Percentiles rank a stretch among this genome's conserved stretches.
Conservation (phyloP, 352 stramenopile species). For the Thalassiosira sp. region DNA sequence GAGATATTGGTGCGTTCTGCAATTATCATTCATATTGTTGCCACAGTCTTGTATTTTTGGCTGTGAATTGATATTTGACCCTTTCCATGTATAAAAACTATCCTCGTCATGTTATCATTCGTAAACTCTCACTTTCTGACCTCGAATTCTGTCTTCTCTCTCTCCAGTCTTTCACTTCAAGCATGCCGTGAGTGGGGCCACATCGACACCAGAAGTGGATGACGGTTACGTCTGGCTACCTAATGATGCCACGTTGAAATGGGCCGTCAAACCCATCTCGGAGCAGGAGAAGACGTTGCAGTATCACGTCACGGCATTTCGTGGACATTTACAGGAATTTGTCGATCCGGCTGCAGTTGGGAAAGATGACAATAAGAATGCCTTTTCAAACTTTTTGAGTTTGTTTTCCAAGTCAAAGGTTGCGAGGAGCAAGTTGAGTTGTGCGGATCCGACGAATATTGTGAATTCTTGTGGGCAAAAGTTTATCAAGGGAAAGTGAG, state of each 20-base stretch:
- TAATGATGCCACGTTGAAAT: conserved; percentile 83
- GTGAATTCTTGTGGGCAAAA: conserved; percentile 84
- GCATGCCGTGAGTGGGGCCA: conserved; percentile 78
- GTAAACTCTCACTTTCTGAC: too few relatives aligned
- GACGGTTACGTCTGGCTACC: conserved; percentile 82
- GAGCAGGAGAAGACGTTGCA: conserved; percentile 76
- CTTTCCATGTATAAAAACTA: conserved; percentile 39
- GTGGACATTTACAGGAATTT: conserved; percentile 78
- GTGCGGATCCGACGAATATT: conserved; percentile 83
- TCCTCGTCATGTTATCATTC: too few relatives aligned
- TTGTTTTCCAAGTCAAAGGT: conserved; percentile 80
- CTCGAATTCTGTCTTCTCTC: not conserved
- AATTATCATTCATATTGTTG: too few relatives aligned
- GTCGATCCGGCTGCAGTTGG: conserved; percentile 66
- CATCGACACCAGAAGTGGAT: conserved; percentile 60
- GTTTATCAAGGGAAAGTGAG: conserved; percentile 78
- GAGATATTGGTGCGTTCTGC: conserved; percentile 85
- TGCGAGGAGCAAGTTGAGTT: conserved; percentile 78
- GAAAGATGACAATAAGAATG: conserved; percentile 62
- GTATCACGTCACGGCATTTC: conserved; percentile 83
- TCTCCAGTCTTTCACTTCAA: conserved; percentile 85
- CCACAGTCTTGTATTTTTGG: too few relatives aligned
- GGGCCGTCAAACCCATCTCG: conserved; percentile 68
- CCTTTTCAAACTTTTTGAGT: conserved; percentile 81
- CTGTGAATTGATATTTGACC: conserved; percentile 25